Evolutionary conservation across 805 yeast species (phyloP).

Genomic region (Ogataea sp.): DNA sequence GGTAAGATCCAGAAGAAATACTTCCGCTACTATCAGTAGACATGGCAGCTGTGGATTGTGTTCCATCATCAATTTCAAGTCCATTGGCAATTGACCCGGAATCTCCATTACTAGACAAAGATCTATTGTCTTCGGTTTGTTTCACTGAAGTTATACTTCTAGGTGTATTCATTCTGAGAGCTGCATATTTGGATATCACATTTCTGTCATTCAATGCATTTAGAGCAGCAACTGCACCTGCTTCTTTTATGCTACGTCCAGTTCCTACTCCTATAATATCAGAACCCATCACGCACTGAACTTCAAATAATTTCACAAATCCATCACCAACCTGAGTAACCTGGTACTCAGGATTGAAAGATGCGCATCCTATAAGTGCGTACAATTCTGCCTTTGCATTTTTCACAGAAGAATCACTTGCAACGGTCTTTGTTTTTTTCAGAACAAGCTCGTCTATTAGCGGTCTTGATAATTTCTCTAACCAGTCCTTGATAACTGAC

Average conservation of each 20-base stretch:
- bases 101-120: neutral
- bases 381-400: slow-evolving; percentile 77
- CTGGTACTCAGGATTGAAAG: slow-evolving; percentile 51
- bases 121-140: no score
- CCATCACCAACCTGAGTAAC: slow-evolving; percentile 34
- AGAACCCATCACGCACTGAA: slow-evolving; percentile 57
- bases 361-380: slow-evolving; percentile 70
- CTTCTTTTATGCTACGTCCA: slow-evolving; percentile 64
- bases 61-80: no score
- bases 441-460: slow-evolving; percentile 25
- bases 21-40: no score
- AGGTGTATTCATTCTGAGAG: slow-evolving; percentile 45
- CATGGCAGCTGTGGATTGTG: no score
- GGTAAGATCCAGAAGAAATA: no score
- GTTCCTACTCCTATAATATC: slow-evolving; percentile 67
- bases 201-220: slow-evolving; percentile 58
- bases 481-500: slow-evolving; percentile 48
- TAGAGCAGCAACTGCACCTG: slow-evolving; percentile 84
- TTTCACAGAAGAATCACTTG: slow-evolving; percentile 16
- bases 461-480: slow-evolving; percentile 42
- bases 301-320: slow-evolving; percentile 38
- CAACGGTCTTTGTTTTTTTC: no score
- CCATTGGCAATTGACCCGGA: neutral
- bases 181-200: slow-evolving; percentile 48
- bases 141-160: slow-evolving; percentile 17